A percentile compares a stretch with the other conserved stretches of the same genome.
phyloP scores from a whole-genome alignment of 2,329 filamentous ascomycete genomes.

The Ophiostoma triangulosporum region DNA sequence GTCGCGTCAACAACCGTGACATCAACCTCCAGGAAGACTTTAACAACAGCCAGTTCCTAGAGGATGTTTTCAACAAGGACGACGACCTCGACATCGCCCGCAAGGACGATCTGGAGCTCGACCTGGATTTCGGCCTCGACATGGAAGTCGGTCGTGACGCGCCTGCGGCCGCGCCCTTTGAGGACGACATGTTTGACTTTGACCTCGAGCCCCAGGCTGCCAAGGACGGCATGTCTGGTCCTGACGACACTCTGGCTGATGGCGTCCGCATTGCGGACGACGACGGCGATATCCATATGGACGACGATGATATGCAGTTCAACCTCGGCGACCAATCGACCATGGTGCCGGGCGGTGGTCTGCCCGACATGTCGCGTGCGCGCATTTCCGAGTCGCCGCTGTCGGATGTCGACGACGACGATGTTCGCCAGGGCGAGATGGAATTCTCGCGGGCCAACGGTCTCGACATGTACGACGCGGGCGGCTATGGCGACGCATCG shows the following conservation, averaged over 20 bases:
- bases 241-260: conserved; percentile 40
- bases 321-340: conserved; percentile 47
- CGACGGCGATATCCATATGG: conserved; percentile 52
- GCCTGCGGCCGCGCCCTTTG: conserved; percentile 49
- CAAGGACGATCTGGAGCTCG: conserved; percentile 55
- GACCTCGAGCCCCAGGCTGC: conserved; percentile 40
- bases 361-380: conserved; percentile 35
- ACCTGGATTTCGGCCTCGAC: conserved; percentile 60
- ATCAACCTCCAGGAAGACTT: conserved; percentile 58
- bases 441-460: conserved; percentile 39
- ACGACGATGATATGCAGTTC: conserved; percentile 50
- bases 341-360: conserved; percentile 25
- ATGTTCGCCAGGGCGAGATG: conserved; percentile 44
- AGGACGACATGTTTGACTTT: conserved; percentile 55
- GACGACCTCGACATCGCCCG: conserved; percentile 42
- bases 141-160: conserved; percentile 75
- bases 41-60: conserved; percentile 68
- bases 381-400: conserved; percentile 58
- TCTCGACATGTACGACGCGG: conserved; percentile 48
- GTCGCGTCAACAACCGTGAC: conserved; percentile 45
- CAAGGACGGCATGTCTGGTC: conserved; percentile 28
- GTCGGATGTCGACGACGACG: conserved; percentile 53
- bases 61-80: conserved; percentile 47
- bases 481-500: conserved; percentile 35
- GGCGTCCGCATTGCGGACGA: conserved; percentile 47